Conservation (phyloP, 768 basidiomycete species). For the Leucocoprinus sp. region DNA sequence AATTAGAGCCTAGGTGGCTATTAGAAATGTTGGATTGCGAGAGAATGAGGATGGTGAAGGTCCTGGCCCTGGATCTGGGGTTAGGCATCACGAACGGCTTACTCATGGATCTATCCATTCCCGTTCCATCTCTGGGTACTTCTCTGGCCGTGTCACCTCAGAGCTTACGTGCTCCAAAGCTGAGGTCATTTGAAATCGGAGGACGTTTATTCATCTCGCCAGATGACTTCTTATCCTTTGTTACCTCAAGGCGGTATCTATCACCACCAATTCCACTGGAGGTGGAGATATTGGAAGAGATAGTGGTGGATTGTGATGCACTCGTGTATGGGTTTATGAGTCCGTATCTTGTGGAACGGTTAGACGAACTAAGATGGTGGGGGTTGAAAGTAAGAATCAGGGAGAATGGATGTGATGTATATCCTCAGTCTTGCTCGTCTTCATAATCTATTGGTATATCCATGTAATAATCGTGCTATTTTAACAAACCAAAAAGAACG, state of each 20-base stretch:
- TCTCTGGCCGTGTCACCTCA: background rate
- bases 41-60: background rate
- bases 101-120: constrained; percentile 1
- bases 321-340: constrained; percentile 10
- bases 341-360: constrained; percentile 6
- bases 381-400: constrained; percentile 1
- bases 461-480: too few relatives aligned
- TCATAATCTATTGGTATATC: background rate
- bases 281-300: background rate
- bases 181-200: constrained; percentile 6
- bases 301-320: constrained; percentile 6
- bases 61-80: constrained; percentile 5
- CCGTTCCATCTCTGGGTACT: background rate
- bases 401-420: background rate
- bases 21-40: constrained; percentile 1
- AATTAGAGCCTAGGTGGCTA: constrained; percentile 1
- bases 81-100: constrained; percentile 3
- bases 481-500: too few relatives aligned
- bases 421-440: background rate
- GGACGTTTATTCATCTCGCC: constrained; percentile 8
- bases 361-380: constrained; percentile 7
- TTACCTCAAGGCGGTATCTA: constrained; percentile 7
- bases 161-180: background rate
- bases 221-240: constrained; percentile 4
- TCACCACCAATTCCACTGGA: background rate